Evolutionary conservation across 2,329 filamentous ascomycete genomes (phyloP), one percentile per base, ranked within the genome.

Genomic region (Fusarium redolens): DNA sequence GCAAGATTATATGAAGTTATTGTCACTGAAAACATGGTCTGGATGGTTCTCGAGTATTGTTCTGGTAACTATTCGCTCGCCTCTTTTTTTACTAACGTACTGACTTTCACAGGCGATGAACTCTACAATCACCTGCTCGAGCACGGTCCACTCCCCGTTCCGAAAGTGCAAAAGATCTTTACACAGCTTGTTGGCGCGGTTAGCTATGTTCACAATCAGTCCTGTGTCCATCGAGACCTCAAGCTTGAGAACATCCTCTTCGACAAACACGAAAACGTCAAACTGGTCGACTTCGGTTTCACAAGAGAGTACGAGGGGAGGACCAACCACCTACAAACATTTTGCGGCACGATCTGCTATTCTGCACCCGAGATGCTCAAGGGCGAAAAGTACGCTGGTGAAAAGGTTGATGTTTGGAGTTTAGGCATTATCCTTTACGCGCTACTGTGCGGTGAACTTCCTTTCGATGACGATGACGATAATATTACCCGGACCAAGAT

Each of bases 321-420:
- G 77, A 90, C 94, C 35, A 98, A 95, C 81, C 96, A 98, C 79
- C 85, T 99, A 61, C 96, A 98, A 82, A 99, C 96, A 3, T 99
- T 97, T 83, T 99, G 96, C 81, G 96, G 96, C 9, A 99, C 96
- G 0, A 92, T 99, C 71, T 98, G 96, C 84, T 99, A 99, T 83
- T 97, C 95, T 61, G 96, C 96, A 5, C 96, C 96, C 4, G 96
- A 99, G 82, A 99, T 99, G 96, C 87, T 99, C 44, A 97, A 96
- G 81, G 96, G 95, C 43, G 96, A 99, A 82, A 98, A 97, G 82
- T 99, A 99, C 80, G 96, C 95, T 0, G 96, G 95, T 31, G 95
- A 98, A 84, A 98, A 98, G 84, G 96, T 99, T 54, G 96, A 99
- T 79, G 95, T 99, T 8, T 99, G 94, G 94, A 96, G 94, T 78